A percentile compares a stretch with the other conserved stretches of the same genome.
These are phyloP conservation scores for Naematelia encephala DNA, from an alignment of 768 basidiomycete genomes.

Conservation along the genomic window DNA sequence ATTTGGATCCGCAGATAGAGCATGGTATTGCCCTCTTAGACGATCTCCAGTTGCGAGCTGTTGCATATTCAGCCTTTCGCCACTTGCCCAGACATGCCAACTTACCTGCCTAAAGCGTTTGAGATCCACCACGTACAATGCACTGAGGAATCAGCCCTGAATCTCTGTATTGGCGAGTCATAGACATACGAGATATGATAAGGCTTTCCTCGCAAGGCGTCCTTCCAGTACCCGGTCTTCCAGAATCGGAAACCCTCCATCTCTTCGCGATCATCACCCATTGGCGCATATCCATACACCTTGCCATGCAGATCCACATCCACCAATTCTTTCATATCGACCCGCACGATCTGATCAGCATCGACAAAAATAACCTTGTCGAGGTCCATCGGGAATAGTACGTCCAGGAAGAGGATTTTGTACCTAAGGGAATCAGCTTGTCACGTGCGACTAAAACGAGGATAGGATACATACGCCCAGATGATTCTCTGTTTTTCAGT, in stretches of 20 bases:
- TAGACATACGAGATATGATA: conserved; percentile 86
- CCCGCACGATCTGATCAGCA: conserved; percentile 78
- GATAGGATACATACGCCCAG: conserved; percentile 62
- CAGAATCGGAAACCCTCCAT: conserved; percentile 99
- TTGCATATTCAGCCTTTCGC: neutral
- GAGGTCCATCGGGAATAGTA: conserved; percentile 97
- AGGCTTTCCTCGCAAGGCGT: conserved; percentile 74
- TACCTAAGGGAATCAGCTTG: conserved; percentile 54
- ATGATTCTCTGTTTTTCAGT: conserved; percentile 98
- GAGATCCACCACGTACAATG: conserved; percentile 92
- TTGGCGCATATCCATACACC: conserved; percentile 93
- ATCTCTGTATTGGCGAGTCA: neutral
- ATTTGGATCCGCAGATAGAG: conserved; percentile 86
- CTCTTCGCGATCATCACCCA: conserved; percentile 90
- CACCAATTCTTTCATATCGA: conserved; percentile 93
- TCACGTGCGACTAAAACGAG: no score
- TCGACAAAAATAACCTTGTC: conserved; percentile 99
- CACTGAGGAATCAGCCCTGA: conserved; percentile 56
- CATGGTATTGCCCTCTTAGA: conserved; percentile 74
- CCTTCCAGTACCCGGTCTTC: conserved; percentile 81
- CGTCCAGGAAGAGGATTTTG: conserved; percentile 98
- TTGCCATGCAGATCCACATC: conserved; percentile 87
- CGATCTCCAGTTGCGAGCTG: conserved; percentile 41
- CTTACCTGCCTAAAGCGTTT: conserved; percentile 85
- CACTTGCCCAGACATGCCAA: conserved; percentile 30